Percentiles rank a stretch among this genome's conserved stretches.
Conservation (phyloP, 495 filamentous ascomycete species). For the Lophium mytilinum region DNA sequence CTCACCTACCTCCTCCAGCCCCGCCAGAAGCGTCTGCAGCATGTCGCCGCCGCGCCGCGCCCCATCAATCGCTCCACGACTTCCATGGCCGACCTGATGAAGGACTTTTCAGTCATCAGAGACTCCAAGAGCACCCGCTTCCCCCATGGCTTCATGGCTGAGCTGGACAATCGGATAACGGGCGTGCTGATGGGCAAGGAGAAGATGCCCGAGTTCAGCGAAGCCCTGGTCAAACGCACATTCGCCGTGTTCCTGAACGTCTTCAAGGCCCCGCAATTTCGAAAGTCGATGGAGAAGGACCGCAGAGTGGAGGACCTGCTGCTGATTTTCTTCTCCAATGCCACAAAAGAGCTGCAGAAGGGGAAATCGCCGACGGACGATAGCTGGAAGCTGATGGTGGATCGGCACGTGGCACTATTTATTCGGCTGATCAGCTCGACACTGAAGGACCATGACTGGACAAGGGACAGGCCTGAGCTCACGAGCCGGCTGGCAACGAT, state of each 20-base stretch:
- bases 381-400: conserved; percentile 85
- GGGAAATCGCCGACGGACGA: conserved; percentile 78
- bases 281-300: conserved; percentile 82
- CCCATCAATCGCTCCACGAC: conserved; percentile 57
- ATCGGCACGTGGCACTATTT: conserved; percentile 91
- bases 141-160: conserved; percentile 67
- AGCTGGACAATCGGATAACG: conserved; percentile 60
- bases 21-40: conserved; percentile 76
- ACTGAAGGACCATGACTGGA: conserved; percentile 72
- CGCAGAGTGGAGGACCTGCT: conserved; percentile 83
- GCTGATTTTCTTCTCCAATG: conserved; percentile 83
- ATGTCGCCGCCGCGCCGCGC: conserved; percentile 53
- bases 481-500: conserved; percentile 67
- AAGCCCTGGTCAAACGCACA: conserved; percentile 65
- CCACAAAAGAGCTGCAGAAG: conserved; percentile 78
- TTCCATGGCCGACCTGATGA: conserved; percentile 60
- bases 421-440: conserved; percentile 76
- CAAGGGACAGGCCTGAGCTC: conserved; percentile 73
- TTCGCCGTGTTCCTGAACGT: conserved; percentile 76
- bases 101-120: conserved; percentile 65
- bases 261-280: conserved; percentile 62
- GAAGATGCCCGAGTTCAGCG: conserved; percentile 68
- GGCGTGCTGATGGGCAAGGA: conserved; percentile 61
- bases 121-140: conserved; percentile 71
- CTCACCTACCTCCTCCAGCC: conserved; percentile 90